Conservation (phyloP, 2,329 filamentous ascomycete genomes). For the Xylariaceae sp. region DNA sequence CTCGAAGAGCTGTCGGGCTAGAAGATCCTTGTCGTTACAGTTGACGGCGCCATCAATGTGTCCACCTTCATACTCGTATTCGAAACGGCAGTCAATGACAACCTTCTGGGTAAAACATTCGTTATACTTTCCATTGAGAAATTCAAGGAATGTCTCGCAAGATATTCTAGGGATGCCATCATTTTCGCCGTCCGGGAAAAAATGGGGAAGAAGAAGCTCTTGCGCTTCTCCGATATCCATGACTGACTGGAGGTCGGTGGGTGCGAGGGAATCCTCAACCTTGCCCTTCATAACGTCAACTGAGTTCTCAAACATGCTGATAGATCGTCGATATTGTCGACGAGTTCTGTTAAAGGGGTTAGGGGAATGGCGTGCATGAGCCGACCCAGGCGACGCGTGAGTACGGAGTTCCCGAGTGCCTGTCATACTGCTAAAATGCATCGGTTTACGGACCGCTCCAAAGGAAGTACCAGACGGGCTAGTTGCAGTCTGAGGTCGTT, state of each 20-base stretch:
- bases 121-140: slow-evolving; percentile 79
- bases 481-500: slow-evolving; percentile 54
- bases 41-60: slow-evolving; percentile 93
- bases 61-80: slow-evolving; percentile 96
- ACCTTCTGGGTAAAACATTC: slow-evolving; percentile 72
- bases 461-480: slow-evolving; percentile 50
- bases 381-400: slow-evolving; percentile 69
- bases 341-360: slow-evolving; percentile 70
- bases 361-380: slow-evolving; percentile 64
- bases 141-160: slow-evolving; percentile 72
- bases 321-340: slow-evolving; percentile 82
- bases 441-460: slow-evolving; percentile 50
- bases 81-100: slow-evolving; percentile 93
- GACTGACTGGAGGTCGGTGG: slow-evolving; percentile 62
- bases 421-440: slow-evolving; percentile 57
- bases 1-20: slow-evolving; percentile 73
- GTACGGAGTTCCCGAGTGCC: slow-evolving; percentile 47
- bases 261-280: slow-evolving; percentile 50
- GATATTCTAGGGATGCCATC: slow-evolving; percentile 87
- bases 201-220: slow-evolving; percentile 74
- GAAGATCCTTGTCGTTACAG: slow-evolving; percentile 90
- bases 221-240: slow-evolving; percentile 78
- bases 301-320: slow-evolving; percentile 97
- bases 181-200: slow-evolving; percentile 69
- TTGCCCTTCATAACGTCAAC: slow-evolving; percentile 82